Evolutionary conservation across 1,139 yeast genomes (phyloP).

Genomic region (Magnusiomyces suaveolens): DNA sequence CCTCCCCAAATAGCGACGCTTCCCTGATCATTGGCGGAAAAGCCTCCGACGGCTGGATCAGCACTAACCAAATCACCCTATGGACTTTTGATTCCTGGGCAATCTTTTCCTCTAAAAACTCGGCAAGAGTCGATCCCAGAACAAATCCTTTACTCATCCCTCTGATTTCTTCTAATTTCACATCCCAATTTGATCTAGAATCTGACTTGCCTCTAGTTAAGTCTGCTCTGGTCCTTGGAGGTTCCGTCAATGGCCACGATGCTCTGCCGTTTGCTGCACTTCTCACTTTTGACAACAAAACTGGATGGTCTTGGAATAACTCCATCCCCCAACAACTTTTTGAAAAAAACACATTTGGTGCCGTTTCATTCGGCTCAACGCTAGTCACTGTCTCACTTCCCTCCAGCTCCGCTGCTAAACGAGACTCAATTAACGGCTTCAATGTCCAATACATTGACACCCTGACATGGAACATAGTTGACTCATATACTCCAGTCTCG

Average conservation of each 20-base stretch:
- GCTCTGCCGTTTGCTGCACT: slow-evolving; percentile 38
- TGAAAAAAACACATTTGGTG: slow-evolving; percentile 30
- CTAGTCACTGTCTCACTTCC: slow-evolving; percentile 28
- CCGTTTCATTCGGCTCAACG: slow-evolving; percentile 35
- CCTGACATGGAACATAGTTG: slow-evolving; percentile 6
- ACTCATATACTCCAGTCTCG: slow-evolving; percentile 9
- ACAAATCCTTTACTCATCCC: slow-evolving; percentile 42
- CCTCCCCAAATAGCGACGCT: slow-evolving; percentile 16
- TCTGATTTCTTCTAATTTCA: slow-evolving; percentile 24
- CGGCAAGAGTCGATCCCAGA: slow-evolving; percentile 39
- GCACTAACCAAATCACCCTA: slow-evolving; percentile 50
- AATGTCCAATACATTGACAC: slow-evolving; percentile 7
- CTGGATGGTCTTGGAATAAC: slow-evolving; percentile 40
- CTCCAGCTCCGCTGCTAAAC: neutral
- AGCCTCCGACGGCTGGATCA: slow-evolving; percentile 47
- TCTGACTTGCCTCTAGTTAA: too few species aligned
- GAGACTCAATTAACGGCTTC: slow-evolving; percentile 7
- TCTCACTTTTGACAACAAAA: slow-evolving; percentile 30
- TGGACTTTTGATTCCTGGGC: slow-evolving; percentile 56
- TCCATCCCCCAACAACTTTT: slow-evolving; percentile 15
- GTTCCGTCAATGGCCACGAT: slow-evolving; percentile 31
- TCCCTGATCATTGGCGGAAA: slow-evolving; percentile 45
- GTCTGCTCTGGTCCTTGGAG: slow-evolving; percentile 34
- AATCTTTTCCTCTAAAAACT: slow-evolving; percentile 33
- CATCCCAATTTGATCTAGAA: too few species aligned